phyloP scores from a whole-genome alignment of 2,329 filamentous ascomycete species.

The Teratosphaeria destructans region DNA sequence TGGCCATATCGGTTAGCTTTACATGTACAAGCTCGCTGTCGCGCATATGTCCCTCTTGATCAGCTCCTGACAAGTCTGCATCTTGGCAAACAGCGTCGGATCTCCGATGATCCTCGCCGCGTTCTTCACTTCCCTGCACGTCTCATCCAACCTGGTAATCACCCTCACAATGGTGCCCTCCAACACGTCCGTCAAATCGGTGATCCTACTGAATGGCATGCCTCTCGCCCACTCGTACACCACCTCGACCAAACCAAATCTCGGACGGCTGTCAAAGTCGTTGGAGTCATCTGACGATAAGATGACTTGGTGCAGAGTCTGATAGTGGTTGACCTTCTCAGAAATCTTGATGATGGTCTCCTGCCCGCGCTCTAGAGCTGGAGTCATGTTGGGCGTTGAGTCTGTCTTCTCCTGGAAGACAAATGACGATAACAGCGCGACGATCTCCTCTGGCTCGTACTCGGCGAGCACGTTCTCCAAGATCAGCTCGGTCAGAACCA shows the following conservation, averaged over 20 bases:
- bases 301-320: constrained; percentile 86
- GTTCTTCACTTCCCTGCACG: constrained; percentile 94
- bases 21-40: constrained; percentile 82
- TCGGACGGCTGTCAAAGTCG: constrained; percentile 75
- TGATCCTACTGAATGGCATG: constrained; percentile 98
- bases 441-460: constrained; percentile 93
- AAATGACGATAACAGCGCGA: constrained; percentile 83
- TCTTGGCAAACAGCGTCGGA: constrained; percentile 85
- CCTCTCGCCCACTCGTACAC: constrained; percentile 97
- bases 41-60: constrained; percentile 95
- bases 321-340: constrained; percentile 83
- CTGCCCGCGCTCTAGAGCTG: constrained; percentile 69
- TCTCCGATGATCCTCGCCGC: constrained; percentile 92
- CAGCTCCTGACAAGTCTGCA: constrained; percentile 94
- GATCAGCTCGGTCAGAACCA: constrained; percentile 90
- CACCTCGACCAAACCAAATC: constrained; percentile 92
- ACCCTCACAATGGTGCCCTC: constrained; percentile 95
- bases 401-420: constrained; percentile 98
- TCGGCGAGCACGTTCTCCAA: constrained; percentile 93
- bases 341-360: constrained; percentile 81
- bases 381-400: constrained; percentile 66
- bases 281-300: constrained; percentile 81
- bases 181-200: constrained; percentile 86
- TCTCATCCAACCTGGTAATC: constrained; percentile 89
- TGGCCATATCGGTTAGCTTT: background rate